Evolutionary conservation across 805 yeast genomes (phyloP), one percentile per base, ranked within the genome.

Genomic region (Cyberlindnera suaveolens): DNA sequence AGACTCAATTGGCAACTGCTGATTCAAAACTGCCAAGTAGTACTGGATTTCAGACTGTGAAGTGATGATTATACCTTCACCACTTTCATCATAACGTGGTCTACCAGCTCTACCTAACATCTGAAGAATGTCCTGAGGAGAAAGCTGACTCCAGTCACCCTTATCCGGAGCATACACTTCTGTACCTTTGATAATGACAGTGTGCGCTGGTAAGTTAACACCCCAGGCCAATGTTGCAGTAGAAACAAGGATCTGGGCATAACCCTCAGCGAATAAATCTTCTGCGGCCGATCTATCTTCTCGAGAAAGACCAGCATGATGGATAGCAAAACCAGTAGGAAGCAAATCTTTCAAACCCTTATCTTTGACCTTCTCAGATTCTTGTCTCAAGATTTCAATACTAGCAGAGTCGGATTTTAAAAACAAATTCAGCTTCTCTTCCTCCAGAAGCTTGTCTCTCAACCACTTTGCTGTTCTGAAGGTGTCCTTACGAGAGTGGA

Each of bases 61-160:
- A 0, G 98, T 93, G 39, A 91, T 87, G 29, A 91, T 86, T 3
- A 91, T 80, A 67, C 98, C 99, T 53, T 87, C 96, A 55, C 99
- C 99, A 55, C 80, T 77, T 15, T 80, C 79, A 62, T 91, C 99
- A 64, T 84, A 93, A 41, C 96, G 72, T 0, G 99, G 99, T 63
- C 99, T 75, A 53, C 98, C 98, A 16, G 98, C 98, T 68, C 98
- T 78, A 31, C 98, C 98, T n/a, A 91, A 70, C 98, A 91, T 91
- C 65, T 91, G 99, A 9, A 91, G 63, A 32, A 91, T 83, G 64
- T 93, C 98, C 56, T 91, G 99, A 0, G 97, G 95, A 0, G 96
- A 82, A n/a, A 91, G 66, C 56, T 86, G 93, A 2, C 79, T 79
- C 97, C 98, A 91, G 6, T 76, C 66, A 42, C 97, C 96, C 48